Conservation (phyloP, 2,329 filamentous ascomycete genomes). For the Alternaria conjuncta region DNA sequence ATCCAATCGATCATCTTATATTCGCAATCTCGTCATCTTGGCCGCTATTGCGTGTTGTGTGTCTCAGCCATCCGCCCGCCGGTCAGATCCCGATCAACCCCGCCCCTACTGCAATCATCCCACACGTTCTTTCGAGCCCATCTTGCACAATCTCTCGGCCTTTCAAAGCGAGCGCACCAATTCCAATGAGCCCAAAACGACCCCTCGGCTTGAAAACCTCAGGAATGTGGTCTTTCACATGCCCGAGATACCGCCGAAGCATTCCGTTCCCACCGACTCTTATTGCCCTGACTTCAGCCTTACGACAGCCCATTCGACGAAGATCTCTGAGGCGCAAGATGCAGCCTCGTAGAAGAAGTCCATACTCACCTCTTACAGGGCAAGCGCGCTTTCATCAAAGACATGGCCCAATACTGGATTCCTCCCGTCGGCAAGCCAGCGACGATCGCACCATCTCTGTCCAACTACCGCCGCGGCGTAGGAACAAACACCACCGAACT, state of each 20-base stretch:
- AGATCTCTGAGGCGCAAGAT: background rate
- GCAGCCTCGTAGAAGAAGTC: background rate
- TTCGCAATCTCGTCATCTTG: slow-evolving; percentile 10
- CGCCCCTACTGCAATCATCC: background rate
- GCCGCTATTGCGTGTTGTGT: slow-evolving; percentile 22
- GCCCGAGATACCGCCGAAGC: background rate
- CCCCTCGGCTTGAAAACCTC: background rate
- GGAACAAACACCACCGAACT: slow-evolving; percentile 56
- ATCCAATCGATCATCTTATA: background rate
- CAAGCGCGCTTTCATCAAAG: slow-evolving; percentile 96
- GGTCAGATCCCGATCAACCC: background rate
- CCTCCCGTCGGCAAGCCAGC: slow-evolving; percentile 73
- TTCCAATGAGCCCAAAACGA: background rate
- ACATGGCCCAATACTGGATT: slow-evolving; percentile 92
- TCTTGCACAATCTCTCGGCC: background rate
- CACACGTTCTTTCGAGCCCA: background rate
- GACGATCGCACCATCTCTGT: slow-evolving; percentile 78
- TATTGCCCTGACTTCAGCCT: background rate
- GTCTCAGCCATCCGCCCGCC: background rate
- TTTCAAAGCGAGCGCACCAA: background rate
- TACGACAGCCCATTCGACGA: background rate
- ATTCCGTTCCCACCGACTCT: background rate
- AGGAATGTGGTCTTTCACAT: background rate
- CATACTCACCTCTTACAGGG: slow-evolving; percentile 60
- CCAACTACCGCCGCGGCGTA: slow-evolving; percentile 64